Evolutionary conservation across 1,284 basidiomycete genomes (phyloP).

Genomic region (Rhodotorula mucilaginosa): DNA sequence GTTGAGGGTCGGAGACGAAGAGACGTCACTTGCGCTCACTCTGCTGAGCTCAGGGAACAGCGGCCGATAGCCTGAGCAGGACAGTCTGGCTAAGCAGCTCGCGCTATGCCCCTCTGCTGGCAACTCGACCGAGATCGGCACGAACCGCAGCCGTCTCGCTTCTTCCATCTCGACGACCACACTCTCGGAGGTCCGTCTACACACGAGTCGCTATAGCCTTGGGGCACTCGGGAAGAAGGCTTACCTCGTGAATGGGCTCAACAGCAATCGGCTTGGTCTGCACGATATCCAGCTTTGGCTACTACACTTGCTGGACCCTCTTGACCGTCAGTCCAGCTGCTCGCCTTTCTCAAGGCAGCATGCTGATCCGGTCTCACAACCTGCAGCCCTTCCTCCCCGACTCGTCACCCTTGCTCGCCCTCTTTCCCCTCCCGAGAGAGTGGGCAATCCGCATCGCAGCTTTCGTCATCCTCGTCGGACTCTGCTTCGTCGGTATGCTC

Average conservation of each 20-base stretch:
- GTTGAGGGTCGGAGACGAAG: too few species aligned
- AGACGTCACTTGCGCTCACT: too few species aligned
- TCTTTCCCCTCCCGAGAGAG: constrained; percentile 23
- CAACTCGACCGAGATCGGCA: background rate
- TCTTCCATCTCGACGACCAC: constrained; percentile 2
- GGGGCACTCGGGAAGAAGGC: too few species aligned
- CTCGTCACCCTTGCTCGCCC: constrained; percentile 5
- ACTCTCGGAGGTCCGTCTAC: constrained; percentile 4
- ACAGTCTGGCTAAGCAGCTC: background rate
- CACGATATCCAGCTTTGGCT: background rate
- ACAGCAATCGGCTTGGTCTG: background rate
- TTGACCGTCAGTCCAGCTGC: background rate
- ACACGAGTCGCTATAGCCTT: background rate
- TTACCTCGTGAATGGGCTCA: background rate
- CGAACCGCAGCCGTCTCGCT: background rate
- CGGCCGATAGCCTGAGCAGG: too few species aligned
- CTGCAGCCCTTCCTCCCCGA: constrained; percentile 24
- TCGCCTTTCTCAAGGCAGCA: background rate
- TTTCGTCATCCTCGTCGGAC: constrained; percentile 21
- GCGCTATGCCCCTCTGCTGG: background rate
- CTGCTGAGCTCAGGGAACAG: too few species aligned
- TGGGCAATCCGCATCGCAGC: constrained; percentile 29
- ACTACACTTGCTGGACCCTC: constrained; percentile 7
- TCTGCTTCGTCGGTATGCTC: constrained; percentile 14
- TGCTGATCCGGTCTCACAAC: background rate